Evolutionary conservation across 1,139 yeast species (phyloP).

Genomic region (Hyphopichia burtonii): DNA sequence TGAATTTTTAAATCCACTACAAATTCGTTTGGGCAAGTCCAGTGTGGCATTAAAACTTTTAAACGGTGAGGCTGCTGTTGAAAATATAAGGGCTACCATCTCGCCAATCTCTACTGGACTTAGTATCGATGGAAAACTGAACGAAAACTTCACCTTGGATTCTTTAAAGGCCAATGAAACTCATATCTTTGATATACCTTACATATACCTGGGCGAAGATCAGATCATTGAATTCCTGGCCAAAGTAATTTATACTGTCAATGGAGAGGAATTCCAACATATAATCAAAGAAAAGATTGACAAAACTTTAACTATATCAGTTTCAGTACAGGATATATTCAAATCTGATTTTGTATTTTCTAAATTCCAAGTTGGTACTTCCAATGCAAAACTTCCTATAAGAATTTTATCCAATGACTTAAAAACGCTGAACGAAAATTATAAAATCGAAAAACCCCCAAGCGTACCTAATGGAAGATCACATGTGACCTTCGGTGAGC

Average conservation of each 20-base stretch:
- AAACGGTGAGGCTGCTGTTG: constrained; percentile 16
- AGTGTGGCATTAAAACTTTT: constrained; percentile 18
- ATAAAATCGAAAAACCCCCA: constrained; percentile 29
- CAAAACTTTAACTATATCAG: constrained; percentile 57
- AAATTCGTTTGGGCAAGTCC: constrained; percentile 21
- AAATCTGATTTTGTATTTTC: constrained; percentile 56
- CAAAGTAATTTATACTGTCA: constrained; percentile 26
- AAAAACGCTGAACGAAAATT: constrained; percentile 33
- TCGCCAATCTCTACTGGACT: constrained; percentile 18
- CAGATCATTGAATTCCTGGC: constrained; percentile 29
- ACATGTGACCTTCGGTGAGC: constrained; percentile 62
- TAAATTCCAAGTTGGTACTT: constrained; percentile 65
- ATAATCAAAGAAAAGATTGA: constrained; percentile 37
- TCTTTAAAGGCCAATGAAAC: constrained; percentile 16
- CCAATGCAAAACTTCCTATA: constrained; percentile 52
- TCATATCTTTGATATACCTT: constrained; percentile 20
- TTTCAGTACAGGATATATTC: constrained; percentile 77
- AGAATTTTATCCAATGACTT: constrained; percentile 49
- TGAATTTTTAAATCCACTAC: constrained; percentile 16
- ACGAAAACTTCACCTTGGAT: constrained; percentile 6
- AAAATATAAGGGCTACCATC: constrained; percentile 14
- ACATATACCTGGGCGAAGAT: constrained; percentile 21
- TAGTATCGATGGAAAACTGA: constrained; percentile 2
- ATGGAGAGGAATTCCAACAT: constrained; percentile 21
- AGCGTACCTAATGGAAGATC: constrained; percentile 9